Evolutionary conservation across 805 yeast genomes (phyloP).

Genomic region (Starmerella asiatica): DNA sequence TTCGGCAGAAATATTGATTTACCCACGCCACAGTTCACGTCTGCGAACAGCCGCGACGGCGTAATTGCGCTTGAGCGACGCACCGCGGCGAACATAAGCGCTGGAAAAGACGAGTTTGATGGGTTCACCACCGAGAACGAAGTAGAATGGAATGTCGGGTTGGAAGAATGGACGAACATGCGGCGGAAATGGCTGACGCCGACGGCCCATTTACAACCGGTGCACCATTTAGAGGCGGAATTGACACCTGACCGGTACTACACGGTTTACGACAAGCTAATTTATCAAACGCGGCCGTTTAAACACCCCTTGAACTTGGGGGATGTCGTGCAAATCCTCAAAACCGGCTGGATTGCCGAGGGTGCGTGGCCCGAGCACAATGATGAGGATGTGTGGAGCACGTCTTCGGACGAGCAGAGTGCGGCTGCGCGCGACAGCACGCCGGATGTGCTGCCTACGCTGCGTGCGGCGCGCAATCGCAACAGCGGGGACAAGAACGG

Average conservation of each 20-base stretch:
- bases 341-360: conserved; percentile 73
- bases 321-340: conserved; percentile 57
- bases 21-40: conserved; percentile 16
- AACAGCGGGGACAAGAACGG: background rate
- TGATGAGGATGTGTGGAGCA: conserved; percentile 20
- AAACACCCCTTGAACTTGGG: conserved; percentile 57
- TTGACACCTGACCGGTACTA: conserved; percentile 27
- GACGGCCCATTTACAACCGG: conserved; percentile 17
- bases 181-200: conserved; percentile 49
- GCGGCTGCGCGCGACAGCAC: background rate
- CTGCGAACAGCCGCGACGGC: conserved; percentile 9
- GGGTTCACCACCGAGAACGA: conserved; percentile 21
- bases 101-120: conserved; percentile 7
- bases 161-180: conserved; percentile 53
- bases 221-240: conserved; percentile 19
- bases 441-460: background rate
- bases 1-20: conserved; percentile 16
- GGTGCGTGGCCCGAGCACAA: conserved; percentile 45
- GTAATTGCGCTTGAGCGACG: conserved; percentile 6
- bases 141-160: conserved; percentile 40
- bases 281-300: conserved; percentile 54
- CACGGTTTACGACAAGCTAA: conserved; percentile 50
- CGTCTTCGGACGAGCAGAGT: background rate
- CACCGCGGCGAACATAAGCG: background rate
- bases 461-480: background rate